A percentile compares a stretch with the other conserved stretches of the same genome.
Conservation (phyloP, 768 basidiomycete genomes). For the Tylopilus sp. region DNA sequence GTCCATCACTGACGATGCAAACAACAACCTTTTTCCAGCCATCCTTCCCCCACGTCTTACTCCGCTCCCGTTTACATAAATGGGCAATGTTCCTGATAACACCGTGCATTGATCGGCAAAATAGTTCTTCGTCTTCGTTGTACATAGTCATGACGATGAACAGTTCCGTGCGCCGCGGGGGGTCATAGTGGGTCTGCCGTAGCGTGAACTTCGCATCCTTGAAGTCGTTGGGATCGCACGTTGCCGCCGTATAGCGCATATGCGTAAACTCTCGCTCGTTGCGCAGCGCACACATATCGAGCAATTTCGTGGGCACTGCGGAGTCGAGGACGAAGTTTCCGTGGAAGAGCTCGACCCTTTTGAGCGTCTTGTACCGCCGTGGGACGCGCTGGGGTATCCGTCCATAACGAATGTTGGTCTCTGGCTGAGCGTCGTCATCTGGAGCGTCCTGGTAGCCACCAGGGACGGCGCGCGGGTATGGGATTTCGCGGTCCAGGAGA, state of each 20-base stretch:
- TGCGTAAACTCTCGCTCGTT: constrained; percentile 90
- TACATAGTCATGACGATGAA: constrained; percentile 99
- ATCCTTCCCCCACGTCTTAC: constrained; percentile 95
- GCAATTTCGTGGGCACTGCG: constrained; percentile 84
- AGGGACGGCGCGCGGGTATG: constrained; percentile 34
- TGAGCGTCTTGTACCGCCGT: constrained; percentile 88
- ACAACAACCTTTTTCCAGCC: constrained; percentile 99
- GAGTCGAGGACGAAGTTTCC: constrained; percentile 93
- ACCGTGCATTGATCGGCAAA: constrained; percentile 92
- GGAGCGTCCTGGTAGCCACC: constrained; percentile 40
- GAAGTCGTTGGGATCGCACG: constrained; percentile 95
- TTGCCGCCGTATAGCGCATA: constrained; percentile 95
- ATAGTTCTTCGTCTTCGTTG: constrained; percentile 89
- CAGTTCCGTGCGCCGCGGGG: constrained; percentile 85
- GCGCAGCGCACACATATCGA: constrained; percentile 74
- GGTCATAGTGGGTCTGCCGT: constrained; percentile 88
- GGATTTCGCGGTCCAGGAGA: constrained; percentile 47
- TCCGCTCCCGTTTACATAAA: constrained; percentile 78
- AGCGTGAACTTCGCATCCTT: constrained; percentile 77
- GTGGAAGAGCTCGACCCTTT: constrained; percentile 88
- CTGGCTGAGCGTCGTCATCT: constrained; percentile 32
- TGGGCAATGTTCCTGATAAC: constrained; percentile 93
- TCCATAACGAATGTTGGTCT: constrained; percentile 78
- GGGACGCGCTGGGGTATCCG: constrained; percentile 89
- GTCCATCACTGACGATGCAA: constrained; percentile 86